Base-by-base conservation (phyloP, 768 basidiomycete genomes). In the Naganishia onofrii region DNA sequence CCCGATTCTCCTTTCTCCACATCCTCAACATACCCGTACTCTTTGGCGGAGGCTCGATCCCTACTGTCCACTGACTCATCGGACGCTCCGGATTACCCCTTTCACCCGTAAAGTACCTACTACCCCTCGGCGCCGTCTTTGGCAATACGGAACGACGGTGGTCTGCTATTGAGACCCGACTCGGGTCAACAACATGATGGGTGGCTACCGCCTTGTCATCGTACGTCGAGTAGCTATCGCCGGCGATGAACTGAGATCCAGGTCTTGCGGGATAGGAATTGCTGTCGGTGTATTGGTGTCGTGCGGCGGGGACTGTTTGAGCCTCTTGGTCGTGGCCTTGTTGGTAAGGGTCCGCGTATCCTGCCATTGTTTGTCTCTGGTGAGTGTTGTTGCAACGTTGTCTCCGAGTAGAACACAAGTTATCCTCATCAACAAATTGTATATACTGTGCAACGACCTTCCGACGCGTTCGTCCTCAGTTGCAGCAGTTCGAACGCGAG, bases 1-100 rank as follows among this genome's bases (percentile, higher is more conserved):
- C 80, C 29, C 80, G 54, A 63, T 81, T 78, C 67, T 77, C 80
- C 70, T 81, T 81, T 52, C 80, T 75, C 80, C 80, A 81, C 74
- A 78, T 77, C 26, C 80, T 46, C 64, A 81, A 66, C 48, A 79
- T 78, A n/a, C 80, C 80, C 9, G 80, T 81, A 70, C 76, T 77
- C 42, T 72, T 71, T 2, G 78, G 73, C 51, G 74, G 71, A 2
- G 71, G 73, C 12, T 70, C 69, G 19, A 70, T 53, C 21, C 69
- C 69, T 26, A 53, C 65, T 23, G 68, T 69, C 68, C 68, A 69
- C 32, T 69, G 68, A 63, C 68, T 69, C 44, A 58, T 58, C n/a
- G 68, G 68, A 31, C 68, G 55, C 53, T 69, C 56, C 38, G 60
- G 9, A 44, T 63, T 63, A 4, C 60, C 60, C 26, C 60, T 17